Percentiles rank a stretch among this genome's conserved stretches.
Conservation (phyloP, 2,329 filamentous ascomycete genomes). For the Pseudopyricularia javanii region DNA sequence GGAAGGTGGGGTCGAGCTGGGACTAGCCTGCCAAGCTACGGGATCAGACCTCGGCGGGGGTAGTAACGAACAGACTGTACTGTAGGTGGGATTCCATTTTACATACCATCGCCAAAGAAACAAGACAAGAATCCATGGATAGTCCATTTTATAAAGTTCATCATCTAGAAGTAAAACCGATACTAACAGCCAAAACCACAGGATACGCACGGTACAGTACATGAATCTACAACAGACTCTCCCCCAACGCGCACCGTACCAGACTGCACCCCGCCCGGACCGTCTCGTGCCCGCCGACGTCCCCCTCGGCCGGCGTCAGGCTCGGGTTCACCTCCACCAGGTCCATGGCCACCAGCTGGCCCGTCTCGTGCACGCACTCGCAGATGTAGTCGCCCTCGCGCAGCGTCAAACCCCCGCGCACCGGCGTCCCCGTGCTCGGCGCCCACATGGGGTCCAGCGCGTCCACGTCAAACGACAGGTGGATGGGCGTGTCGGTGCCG, state of each 20-base stretch:
- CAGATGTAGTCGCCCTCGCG: constrained; percentile 96
- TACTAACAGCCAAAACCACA: no score
- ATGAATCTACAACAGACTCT: constrained; percentile 71
- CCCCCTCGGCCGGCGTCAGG: constrained; percentile 42
- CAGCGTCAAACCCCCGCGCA: constrained; percentile 83
- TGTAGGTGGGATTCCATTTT: no score
- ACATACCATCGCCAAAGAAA: no score
- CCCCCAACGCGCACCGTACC: constrained; percentile 81
- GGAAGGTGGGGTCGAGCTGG: no score
- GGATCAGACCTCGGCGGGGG: no score
- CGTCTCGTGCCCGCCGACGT: constrained; percentile 65
- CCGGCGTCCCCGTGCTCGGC: constrained; percentile 88
- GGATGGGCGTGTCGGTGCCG: constrained; percentile 86
- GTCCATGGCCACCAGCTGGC: constrained; percentile 67
- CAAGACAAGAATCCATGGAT: no score
- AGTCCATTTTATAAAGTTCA: no score
- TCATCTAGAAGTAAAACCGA: no score
- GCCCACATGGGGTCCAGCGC: constrained; percentile 94
- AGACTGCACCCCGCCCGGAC: constrained; percentile 83
- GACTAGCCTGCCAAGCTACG: no score
- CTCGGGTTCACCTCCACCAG: constrained; percentile 73
- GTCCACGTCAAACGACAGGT: constrained; percentile 95
- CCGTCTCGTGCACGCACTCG: constrained; percentile 71
- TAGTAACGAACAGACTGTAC: no score
- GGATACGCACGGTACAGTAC: no score